phyloP scores from a whole-genome alignment of 2,329 filamentous ascomycete species.

The Chlorencoelia australis region DNA sequence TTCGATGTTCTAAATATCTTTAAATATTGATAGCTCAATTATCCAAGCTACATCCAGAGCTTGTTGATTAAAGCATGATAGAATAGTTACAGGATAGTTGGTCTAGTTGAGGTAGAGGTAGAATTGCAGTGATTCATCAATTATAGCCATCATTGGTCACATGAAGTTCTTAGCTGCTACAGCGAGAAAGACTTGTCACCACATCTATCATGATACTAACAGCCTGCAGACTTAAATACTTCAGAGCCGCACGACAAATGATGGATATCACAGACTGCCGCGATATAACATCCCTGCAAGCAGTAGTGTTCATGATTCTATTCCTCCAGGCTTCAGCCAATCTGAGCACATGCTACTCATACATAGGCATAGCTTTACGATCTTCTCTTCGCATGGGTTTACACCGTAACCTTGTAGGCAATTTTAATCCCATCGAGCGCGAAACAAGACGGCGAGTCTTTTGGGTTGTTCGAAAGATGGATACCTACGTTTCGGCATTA shows the following conservation, averaged over 20 bases:
- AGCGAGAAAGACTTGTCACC: too few relatives aligned
- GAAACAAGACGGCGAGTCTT: conserved; percentile 56
- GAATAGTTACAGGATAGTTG: too few relatives aligned
- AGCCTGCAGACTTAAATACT: conserved; percentile 57
- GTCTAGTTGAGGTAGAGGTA: too few relatives aligned
- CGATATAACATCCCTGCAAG: conserved; percentile 64
- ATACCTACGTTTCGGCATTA: conserved; percentile 58
- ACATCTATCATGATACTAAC: conserved; percentile 6
- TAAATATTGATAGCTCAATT: too few relatives aligned
- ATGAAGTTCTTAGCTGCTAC: too few relatives aligned
- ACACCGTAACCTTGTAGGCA: conserved; percentile 59
- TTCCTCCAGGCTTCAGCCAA: conserved; percentile 75
- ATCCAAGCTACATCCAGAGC: too few relatives aligned
- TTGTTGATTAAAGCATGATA: too few relatives aligned
- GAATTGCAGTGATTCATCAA: too few relatives aligned
- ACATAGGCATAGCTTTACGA: conserved; percentile 67
- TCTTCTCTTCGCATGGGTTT: conserved; percentile 69
- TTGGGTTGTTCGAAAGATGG: conserved; percentile 59
- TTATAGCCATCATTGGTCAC: too few relatives aligned
- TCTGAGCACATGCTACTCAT: conserved; percentile 69
- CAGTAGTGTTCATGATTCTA: conserved; percentile 68
- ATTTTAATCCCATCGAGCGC: conserved; percentile 51
- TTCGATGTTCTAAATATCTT: too few relatives aligned
- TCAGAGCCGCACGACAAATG: conserved; percentile 55
- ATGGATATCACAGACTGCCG: conserved; percentile 61